Evolutionary conservation across 306 rosid species (phyloP).

Genomic region (Vigna reflexopilosa): DNA sequence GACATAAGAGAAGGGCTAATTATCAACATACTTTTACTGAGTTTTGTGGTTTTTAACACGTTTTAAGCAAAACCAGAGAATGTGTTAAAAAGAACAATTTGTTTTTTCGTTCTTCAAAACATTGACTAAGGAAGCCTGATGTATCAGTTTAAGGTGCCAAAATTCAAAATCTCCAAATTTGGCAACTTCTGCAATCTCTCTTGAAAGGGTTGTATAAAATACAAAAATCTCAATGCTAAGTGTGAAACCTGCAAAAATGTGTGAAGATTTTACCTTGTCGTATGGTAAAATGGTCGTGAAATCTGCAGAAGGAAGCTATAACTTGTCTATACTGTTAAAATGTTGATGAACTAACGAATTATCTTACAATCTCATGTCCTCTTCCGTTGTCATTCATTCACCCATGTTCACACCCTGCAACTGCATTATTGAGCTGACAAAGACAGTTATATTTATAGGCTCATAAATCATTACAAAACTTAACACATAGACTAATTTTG

Average conservation of each 20-base stretch:
- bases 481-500: slow-evolving; percentile 5
- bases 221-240: neutral
- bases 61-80: neutral
- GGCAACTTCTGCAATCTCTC: neutral
- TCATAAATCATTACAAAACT: neutral
- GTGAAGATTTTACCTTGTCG: neutral
- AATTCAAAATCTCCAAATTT: neutral
- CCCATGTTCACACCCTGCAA: slow-evolving; percentile 20
- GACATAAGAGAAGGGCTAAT: too few species aligned
- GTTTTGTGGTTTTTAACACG: neutral
- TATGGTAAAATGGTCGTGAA: neutral
- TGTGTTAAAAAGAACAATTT: neutral
- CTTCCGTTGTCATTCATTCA: slow-evolving; percentile 1
- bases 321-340: slow-evolving; percentile 8
- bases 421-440: slow-evolving; percentile 43
- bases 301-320: neutral
- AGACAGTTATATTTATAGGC: slow-evolving; percentile 26
- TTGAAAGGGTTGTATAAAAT: neutral
- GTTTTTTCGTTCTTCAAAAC: neutral
- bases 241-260: neutral
- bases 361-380: slow-evolving; percentile 1
- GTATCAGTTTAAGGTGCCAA: neutral
- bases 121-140: neutral
- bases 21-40: too few species aligned
- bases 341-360: neutral